These are phyloP conservation scores for Trichoderma aggressivum DNA, from an alignment of 2,329 filamentous ascomycete genomes.

Conservation along the genomic window DNA sequence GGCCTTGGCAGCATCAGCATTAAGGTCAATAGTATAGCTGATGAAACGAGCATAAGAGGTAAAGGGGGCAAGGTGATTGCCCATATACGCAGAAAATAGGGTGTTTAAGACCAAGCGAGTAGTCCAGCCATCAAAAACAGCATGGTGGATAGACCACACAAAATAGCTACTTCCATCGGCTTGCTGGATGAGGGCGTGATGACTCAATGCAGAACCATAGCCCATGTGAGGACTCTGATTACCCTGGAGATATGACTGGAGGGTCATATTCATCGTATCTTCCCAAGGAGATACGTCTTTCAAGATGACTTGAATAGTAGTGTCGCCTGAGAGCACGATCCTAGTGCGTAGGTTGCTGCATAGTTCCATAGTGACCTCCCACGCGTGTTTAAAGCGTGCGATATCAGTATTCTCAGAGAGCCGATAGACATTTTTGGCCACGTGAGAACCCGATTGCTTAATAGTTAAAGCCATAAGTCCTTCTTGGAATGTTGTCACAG, in stretches of 20 bases:
- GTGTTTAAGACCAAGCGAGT: not conserved
- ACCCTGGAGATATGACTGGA: not conserved
- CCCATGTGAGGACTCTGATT: not conserved
- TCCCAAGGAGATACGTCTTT: constrained; percentile 10
- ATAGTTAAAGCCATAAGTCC: constrained; percentile 32
- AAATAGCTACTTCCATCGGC: not conserved
- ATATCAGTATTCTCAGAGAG: constrained; percentile 14
- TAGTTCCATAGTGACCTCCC: constrained; percentile 19
- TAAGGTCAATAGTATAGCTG: not conserved
- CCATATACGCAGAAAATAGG: not conserved
- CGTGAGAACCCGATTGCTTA: constrained; percentile 26
- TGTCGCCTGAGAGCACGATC: constrained; percentile 19
- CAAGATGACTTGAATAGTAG: constrained; percentile 18
- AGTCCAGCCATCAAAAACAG: constrained; percentile 15
- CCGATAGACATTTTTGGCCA: constrained; percentile 19
- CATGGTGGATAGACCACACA: constrained; percentile 6
- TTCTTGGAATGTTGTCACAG: constrained; percentile 38
- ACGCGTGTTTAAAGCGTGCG: constrained; percentile 20
- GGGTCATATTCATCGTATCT: not conserved
- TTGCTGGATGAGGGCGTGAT: not conserved
- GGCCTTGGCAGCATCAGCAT: not conserved
- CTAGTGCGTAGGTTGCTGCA: constrained; percentile 25
- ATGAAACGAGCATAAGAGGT: constrained; percentile 32
- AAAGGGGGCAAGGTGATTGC: not conserved
- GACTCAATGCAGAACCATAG: constrained; percentile 5